Conservation (phyloP, 257 asterid species). For the Scutellaria minor region DNA sequence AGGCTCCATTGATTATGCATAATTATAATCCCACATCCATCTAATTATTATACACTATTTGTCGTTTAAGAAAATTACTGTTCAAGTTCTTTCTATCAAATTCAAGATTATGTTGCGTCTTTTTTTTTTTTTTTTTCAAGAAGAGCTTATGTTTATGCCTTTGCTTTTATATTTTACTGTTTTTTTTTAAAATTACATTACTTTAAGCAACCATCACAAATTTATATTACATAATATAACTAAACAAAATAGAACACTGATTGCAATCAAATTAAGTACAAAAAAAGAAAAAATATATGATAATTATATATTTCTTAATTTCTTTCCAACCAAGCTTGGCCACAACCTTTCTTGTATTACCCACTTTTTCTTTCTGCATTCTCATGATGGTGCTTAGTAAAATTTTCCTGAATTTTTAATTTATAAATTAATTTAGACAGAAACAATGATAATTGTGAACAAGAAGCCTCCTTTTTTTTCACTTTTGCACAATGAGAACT, state of each 20-base stretch:
- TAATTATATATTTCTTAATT: constrained; percentile 34
- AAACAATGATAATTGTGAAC: constrained; percentile 41
- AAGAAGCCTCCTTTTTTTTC: constrained; percentile 31
- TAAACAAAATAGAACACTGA: too few relatives aligned
- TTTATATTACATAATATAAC: too few relatives aligned
- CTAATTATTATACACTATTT: not conserved
- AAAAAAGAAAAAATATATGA: constrained; percentile 25
- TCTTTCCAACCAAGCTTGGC: constrained; percentile 41
- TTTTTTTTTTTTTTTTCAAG: not conserved
- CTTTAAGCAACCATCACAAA: too few relatives aligned
- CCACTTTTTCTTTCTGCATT: constrained; percentile 43
- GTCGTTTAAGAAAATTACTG: not conserved
- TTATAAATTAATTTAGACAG: constrained; percentile 17
- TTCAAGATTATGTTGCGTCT: not conserved
- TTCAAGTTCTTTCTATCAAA: not conserved
- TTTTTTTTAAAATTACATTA: too few relatives aligned
- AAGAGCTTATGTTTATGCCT: too few relatives aligned
- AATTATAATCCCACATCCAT: constrained; percentile 28
- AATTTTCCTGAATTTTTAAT: not conserved
- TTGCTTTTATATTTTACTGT: too few relatives aligned
- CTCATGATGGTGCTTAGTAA: constrained; percentile 50
- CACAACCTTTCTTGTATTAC: constrained; percentile 34
- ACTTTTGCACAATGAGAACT: constrained; percentile 48
- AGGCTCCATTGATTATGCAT: constrained; percentile 42
- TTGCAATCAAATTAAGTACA: not conserved